These are phyloP conservation scores for Arachnopeziza araneosa DNA, from an alignment of 2,329 filamentous ascomycete species.

Conservation along the genomic window DNA sequence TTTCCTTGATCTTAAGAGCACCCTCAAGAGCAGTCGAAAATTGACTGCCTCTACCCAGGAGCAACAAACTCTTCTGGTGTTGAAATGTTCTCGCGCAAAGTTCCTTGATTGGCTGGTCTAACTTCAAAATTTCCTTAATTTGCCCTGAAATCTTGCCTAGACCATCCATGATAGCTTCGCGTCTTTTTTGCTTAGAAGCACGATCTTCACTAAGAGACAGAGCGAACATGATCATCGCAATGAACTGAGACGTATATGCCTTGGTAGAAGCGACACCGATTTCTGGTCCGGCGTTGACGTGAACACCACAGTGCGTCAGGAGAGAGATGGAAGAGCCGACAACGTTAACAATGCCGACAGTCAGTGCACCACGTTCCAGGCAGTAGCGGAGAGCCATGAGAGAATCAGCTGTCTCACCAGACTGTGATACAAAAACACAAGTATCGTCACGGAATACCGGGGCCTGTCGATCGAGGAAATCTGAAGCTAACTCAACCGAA, in stretches of 20 bases:
- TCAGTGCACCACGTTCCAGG: constrained; percentile 92
- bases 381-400: constrained; percentile 97
- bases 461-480: constrained; percentile 94
- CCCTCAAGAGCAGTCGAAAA: constrained; percentile 96
- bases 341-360: constrained; percentile 97
- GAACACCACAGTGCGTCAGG: constrained; percentile 98
- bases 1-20: constrained; percentile 99
- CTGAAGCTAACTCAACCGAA: constrained; percentile 90
- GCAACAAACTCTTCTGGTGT: constrained; percentile 91
- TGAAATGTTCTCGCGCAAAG: constrained; percentile 90
- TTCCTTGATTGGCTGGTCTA: constrained; percentile 90
- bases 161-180: constrained; percentile 94
- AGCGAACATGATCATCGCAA: constrained; percentile 99
- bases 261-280: constrained; percentile 99
- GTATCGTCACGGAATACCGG: constrained; percentile 99
- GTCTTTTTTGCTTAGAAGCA: constrained; percentile 84
- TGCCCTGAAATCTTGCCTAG: constrained; percentile 81
- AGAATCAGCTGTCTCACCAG: constrained; percentile 96
- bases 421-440: constrained; percentile 98
- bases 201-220: constrained; percentile 94
- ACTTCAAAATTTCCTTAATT: constrained; percentile 85
- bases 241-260: constrained; percentile 98
- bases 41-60: constrained; percentile 91
- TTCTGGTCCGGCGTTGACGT: constrained; percentile 97
- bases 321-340: constrained; percentile 98